phyloP scores from a whole-genome alignment of 2,329 filamentous ascomycete genomes.

The Ophiostoma perfectum region DNA sequence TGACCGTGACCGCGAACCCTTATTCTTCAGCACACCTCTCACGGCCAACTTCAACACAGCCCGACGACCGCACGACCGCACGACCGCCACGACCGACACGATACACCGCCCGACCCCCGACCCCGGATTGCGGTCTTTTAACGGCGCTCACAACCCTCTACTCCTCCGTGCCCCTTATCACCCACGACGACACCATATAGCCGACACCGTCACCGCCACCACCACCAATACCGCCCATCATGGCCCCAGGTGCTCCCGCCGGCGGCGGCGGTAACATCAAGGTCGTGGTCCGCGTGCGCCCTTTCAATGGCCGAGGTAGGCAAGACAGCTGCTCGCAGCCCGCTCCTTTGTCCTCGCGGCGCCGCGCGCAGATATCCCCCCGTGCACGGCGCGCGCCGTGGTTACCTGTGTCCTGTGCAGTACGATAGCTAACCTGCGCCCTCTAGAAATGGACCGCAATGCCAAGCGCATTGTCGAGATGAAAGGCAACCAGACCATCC shows the following conservation, averaged over 20 bases:
- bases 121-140: background rate
- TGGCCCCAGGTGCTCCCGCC: slow-evolving; percentile 43
- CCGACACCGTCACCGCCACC: background rate
- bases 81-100: background rate
- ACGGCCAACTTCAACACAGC: background rate
- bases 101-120: background rate
- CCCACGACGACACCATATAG: background rate
- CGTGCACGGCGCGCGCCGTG: too few species aligned
- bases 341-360: background rate
- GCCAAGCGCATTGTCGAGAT: slow-evolving; percentile 98
- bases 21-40: background rate
- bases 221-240: slow-evolving; percentile 34
- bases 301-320: slow-evolving; percentile 89
- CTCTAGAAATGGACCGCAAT: slow-evolving; percentile 74
- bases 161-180: background rate
- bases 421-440: background rate
- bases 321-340: background rate
- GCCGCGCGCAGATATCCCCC: too few species aligned
- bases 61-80: background rate
- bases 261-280: slow-evolving; percentile 87
- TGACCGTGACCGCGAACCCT: background rate
- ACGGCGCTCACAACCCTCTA: background rate
- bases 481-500: slow-evolving; percentile 85
- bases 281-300: slow-evolving; percentile 94
- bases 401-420: background rate